phyloP scores from a whole-genome alignment of 495 filamentous ascomycete species.

The Hypoxylon subgilvum region DNA sequence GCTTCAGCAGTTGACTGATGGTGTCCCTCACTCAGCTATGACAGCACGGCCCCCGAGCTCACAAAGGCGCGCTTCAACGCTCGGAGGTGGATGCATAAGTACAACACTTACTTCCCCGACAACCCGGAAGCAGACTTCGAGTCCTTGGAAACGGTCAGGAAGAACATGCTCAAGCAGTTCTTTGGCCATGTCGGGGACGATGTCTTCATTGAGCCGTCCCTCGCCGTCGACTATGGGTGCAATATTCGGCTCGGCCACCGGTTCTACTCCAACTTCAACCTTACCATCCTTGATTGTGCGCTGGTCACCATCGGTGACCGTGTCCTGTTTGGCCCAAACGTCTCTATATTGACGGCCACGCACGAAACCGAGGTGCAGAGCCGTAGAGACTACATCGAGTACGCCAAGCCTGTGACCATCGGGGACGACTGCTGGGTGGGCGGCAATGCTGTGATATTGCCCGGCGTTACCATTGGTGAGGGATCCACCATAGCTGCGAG shows the following conservation, averaged over 20 bases:
- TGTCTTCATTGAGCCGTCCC: constrained; percentile 59
- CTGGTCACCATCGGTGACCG: constrained; percentile 77
- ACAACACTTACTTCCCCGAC: constrained; percentile 57
- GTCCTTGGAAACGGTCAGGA: constrained; percentile 43
- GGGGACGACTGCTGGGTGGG: constrained; percentile 92
- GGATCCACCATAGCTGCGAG: constrained; percentile 75
- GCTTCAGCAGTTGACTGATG: neutral
- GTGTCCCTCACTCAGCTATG: constrained; percentile 39
- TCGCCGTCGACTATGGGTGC: constrained; percentile 62
- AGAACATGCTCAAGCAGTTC: constrained; percentile 48
- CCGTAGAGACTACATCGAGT: constrained; percentile 75
- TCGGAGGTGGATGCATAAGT: constrained; percentile 51
- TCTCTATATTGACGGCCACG: constrained; percentile 71
- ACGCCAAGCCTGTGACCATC: constrained; percentile 74
- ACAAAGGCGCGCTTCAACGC: constrained; percentile 53
- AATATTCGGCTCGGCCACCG: constrained; percentile 58
- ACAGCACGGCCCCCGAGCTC: constrained; percentile 50
- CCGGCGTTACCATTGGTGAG: constrained; percentile 83
- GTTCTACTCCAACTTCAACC: constrained; percentile 80
- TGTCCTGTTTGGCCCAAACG: constrained; percentile 80
- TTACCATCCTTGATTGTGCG: constrained; percentile 78
- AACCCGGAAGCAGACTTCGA: constrained; percentile 45
- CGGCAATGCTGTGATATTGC: constrained; percentile 74
- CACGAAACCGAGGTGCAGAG: constrained; percentile 81
- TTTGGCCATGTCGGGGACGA: constrained; percentile 53